These are phyloP conservation scores for Lipomyces yamadae DNA, from an alignment of 805 yeast species.

Conservation along the genomic window DNA sequence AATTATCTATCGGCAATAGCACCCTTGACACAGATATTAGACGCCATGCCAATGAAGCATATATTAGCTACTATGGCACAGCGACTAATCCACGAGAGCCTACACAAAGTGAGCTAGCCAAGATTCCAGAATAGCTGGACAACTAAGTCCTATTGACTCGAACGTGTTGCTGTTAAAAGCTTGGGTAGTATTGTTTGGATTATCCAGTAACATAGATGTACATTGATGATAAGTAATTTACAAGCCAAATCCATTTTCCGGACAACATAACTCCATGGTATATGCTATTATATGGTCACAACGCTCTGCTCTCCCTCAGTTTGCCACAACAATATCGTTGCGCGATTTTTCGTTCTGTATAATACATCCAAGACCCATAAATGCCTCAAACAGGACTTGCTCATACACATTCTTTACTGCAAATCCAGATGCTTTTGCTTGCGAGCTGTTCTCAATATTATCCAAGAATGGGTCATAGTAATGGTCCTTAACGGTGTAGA, in stretches of 20 bases:
- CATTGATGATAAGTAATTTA: background rate
- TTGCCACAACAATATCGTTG: background rate
- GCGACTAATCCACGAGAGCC: slow-evolving; percentile 14
- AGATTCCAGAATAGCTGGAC: background rate
- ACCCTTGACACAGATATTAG: slow-evolving; percentile 9
- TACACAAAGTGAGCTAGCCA: background rate
- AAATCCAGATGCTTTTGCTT: slow-evolving; percentile 86
- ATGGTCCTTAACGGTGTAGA: slow-evolving; percentile 54
- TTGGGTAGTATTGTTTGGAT: background rate
- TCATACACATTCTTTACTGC: slow-evolving; percentile 69
- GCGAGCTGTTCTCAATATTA: slow-evolving; percentile 59
- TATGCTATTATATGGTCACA: background rate
- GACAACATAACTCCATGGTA: background rate
- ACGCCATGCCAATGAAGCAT: background rate
- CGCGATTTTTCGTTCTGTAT: slow-evolving; percentile 51
- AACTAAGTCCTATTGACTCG: too few species aligned
- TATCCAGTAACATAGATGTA: background rate
- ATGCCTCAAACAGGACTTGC: slow-evolving; percentile 84
- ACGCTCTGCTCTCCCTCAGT: background rate
- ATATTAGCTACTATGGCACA: slow-evolving; percentile 5
- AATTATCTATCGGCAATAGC: slow-evolving; percentile 7
- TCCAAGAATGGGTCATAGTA: slow-evolving; percentile 68
- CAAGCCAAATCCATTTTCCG: background rate
- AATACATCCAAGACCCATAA: slow-evolving; percentile 84
- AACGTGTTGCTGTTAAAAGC: background rate